phyloP scores from a whole-genome alignment of 2,329 filamentous ascomycete genomes.

The Aspergillus fumigatus region DNA sequence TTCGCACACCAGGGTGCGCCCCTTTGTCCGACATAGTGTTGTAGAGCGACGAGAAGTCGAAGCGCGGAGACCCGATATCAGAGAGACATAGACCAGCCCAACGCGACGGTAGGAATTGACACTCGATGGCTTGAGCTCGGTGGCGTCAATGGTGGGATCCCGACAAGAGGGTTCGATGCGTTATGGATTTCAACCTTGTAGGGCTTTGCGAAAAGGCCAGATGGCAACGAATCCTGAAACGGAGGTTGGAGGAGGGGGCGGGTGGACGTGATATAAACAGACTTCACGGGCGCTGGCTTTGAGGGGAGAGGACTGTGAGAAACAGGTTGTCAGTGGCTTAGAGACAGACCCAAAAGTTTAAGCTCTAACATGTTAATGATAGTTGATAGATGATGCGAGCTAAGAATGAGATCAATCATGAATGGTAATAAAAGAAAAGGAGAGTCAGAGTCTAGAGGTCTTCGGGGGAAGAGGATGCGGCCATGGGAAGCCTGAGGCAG shows the following conservation, averaged over 20 bases:
- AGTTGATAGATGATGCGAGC: constrained; percentile 1
- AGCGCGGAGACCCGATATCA: background rate
- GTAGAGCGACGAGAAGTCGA: background rate
- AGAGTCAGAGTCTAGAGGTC: constrained; percentile 6
- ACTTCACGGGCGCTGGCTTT: background rate
- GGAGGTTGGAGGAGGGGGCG: constrained; percentile 1
- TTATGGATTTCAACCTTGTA: background rate
- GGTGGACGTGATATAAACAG: constrained; percentile 19
- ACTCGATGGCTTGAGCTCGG: background rate
- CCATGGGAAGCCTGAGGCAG: constrained; percentile 5
- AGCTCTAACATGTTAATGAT: background rate
- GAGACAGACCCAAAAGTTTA: background rate
- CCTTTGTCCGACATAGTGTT: constrained; percentile 18
- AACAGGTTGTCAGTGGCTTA: background rate
- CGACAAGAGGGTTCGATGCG: background rate
- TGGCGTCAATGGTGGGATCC: background rate
- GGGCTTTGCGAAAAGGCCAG: background rate
- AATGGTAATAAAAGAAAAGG: background rate
- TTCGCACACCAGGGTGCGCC: constrained; percentile 55
- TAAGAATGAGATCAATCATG: background rate
- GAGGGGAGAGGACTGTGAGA: background rate
- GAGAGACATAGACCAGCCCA: constrained; percentile 1
- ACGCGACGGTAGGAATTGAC: background rate
- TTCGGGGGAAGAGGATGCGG: background rate
- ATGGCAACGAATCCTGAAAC: constrained; percentile 3